A percentile compares a stretch with the other conserved stretches of the same genome.
These are phyloP conservation scores for Globisporangium solare DNA, from an alignment of 352 stramenopile species.

Conservation along the genomic window DNA sequence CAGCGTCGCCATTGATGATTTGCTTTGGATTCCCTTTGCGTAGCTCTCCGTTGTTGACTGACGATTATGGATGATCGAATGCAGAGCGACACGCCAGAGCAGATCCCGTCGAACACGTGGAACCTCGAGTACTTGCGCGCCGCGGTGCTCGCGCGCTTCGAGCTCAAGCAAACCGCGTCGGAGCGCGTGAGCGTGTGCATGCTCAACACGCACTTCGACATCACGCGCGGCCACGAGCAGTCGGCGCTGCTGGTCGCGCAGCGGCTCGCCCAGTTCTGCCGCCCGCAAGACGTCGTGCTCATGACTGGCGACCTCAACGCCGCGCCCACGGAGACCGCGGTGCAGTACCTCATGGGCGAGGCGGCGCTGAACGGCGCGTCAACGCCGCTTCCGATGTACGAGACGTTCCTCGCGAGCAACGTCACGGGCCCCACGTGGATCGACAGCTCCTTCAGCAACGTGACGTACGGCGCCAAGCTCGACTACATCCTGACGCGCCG, in stretches of 20 bases:
- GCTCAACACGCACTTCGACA: constrained; percentile 78
- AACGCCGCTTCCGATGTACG: constrained; percentile 54
- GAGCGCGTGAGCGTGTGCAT: constrained; percentile 41
- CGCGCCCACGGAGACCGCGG: constrained; percentile 19
- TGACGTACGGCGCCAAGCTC: constrained; percentile 30
- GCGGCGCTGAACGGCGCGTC: constrained; percentile 17
- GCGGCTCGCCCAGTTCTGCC: constrained; percentile 34
- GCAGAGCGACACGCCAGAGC: constrained; percentile 61
- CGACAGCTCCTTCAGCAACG: constrained; percentile 39
- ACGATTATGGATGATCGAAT: not conserved
- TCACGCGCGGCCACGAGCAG: constrained; percentile 43
- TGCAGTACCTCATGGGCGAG: constrained; percentile 40
- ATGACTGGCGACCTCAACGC: constrained; percentile 75
- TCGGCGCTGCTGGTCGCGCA: constrained; percentile 49
- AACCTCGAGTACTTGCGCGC: constrained; percentile 55
- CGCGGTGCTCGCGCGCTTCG: constrained; percentile 52
- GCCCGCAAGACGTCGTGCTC: constrained; percentile 41
- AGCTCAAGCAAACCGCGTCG: constrained; percentile 12
- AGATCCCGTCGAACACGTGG: constrained; percentile 59
- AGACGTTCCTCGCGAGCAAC: constrained; percentile 43
- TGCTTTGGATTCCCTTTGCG: too few species aligned
- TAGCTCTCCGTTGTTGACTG: too few species aligned
- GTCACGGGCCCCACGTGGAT: constrained; percentile 56
- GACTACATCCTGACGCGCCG: constrained; percentile 68
- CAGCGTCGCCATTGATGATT: not conserved